Percentiles rank a stretch among this genome's conserved stretches.
These are phyloP conservation scores for Avena atlantica DNA, from an alignment of 176 grass and related monocot genomes.

Conservation along the genomic window DNA sequence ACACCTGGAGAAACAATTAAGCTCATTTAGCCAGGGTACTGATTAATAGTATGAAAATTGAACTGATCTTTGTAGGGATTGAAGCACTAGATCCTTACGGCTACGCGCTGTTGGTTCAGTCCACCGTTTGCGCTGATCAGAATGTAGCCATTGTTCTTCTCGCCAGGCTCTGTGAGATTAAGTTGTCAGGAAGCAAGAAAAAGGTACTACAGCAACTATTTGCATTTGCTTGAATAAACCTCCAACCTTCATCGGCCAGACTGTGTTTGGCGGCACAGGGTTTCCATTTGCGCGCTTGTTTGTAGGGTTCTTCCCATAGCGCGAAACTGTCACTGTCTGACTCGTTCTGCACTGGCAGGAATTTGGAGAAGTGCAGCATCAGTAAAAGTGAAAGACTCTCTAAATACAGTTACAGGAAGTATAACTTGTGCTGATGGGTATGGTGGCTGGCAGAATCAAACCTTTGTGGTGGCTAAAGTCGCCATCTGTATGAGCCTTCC, in stretches of 20 bases:
- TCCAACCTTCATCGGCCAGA: slow-evolving; percentile 51
- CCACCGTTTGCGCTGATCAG: slow-evolving; percentile 90
- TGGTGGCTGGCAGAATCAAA: slow-evolving; percentile 24
- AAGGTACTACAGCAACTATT: background rate
- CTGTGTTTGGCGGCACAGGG: slow-evolving; percentile 77
- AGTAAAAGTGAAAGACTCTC: background rate
- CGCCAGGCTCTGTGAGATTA: slow-evolving; percentile 49
- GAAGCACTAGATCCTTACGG: slow-evolving; percentile 55
- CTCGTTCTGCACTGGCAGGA: slow-evolving; percentile 63
- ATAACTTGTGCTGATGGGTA: background rate
- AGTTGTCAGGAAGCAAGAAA: background rate
- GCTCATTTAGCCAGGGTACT: background rate
- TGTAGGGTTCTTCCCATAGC: slow-evolving; percentile 74
- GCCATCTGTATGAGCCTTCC: slow-evolving; percentile 69
- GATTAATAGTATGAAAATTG: background rate
- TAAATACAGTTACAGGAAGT: background rate
- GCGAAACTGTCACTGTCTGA: slow-evolving; percentile 41
- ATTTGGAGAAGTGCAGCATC: slow-evolving; percentile 35
- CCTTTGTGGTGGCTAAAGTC: slow-evolving; percentile 59
- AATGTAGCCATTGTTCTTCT: slow-evolving; percentile 69
- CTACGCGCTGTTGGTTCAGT: slow-evolving; percentile 90
- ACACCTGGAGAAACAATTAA: slow-evolving; percentile 61
- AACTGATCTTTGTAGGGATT: background rate
- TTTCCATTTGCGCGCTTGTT: slow-evolving; percentile 66
- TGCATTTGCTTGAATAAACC: background rate